Base-by-base conservation (phyloP, 192 early-diverging fungal species). In the Mortierella hygrophila region DNA sequence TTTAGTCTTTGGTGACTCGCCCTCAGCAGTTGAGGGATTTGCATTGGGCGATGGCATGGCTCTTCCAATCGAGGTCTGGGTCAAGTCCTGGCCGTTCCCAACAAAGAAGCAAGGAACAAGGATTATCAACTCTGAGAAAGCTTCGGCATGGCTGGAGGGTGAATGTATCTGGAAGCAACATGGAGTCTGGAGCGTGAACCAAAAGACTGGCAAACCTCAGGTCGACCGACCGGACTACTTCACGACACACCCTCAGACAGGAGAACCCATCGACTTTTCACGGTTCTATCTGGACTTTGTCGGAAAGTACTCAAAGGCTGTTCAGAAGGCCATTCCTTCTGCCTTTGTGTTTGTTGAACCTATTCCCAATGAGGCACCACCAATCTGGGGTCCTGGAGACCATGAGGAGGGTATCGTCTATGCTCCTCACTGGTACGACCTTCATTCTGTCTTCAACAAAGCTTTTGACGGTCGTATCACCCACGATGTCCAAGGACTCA, bases 381-480 rank as follows among this genome's bases (percentile, higher is more conserved):
- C 92, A 70, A 76, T 90, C 18, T 91, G 88, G 76, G 82, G 63
- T 32, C 75, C 89, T 35, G 81, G 68, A 23, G 89, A 91, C 54
- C 90, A 92, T 49, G 79, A 93, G 46, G 77, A 90, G 8, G 91
- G 94, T 52, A 82, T 95, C 37, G 91, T 96, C 6, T 97, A 93
- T 80, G 91, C 96, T 1, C 96, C 96, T 20, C 96, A 97, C 88
- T 97, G 96, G 96, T 97, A 97, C 80, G 96, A 97, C 79, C 79
- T 96, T 23, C 93, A 96, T 73, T 92, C 93, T 23, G 76, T 97
- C 20, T 96, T 97, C 74, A 90, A 92, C 72, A 93, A 94, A 83
- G 84, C 89, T 5, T 97, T 96, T 60, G 89, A 94, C 71, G 93
- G 95, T 20, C 81, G 90, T 15, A 88, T 96, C 26, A 97, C 96